Base-by-base conservation (phyloP, 129 eudicot genomes). In the Rutidosis leptorrhynchoides region DNA sequence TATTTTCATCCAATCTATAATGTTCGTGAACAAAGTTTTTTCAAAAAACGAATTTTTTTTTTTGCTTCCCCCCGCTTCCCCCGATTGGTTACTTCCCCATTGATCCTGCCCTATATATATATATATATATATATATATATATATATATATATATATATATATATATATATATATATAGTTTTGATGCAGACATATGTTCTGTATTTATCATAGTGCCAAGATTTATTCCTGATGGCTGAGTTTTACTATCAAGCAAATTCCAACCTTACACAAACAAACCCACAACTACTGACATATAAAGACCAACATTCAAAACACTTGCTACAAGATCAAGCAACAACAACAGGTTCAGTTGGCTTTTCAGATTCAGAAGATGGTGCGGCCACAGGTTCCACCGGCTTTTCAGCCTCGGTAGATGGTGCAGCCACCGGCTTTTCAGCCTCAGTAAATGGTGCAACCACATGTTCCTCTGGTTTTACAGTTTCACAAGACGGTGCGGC, bases 201-300 rank as follows among this genome's bases (percentile, higher is more conserved):
- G 3, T 66, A 2, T 74, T 74, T 74, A 74, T 67, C 59, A 17
- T 51, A 37, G 48, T 67, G 56, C 74, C 74, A 75, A 68, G 53
- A 75, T 60, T 75, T 75, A 75, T 68, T 60, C 24, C 64, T n/a
- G 61, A 51, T 59, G 46, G 80, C 80, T 68, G 51, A 51, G 60
- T 68, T 35, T 75, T 33, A 75, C 74, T 60, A 68, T 45, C 42
- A 52, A 55, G 66, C 48, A 74, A 58, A 58, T 27, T 26, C 19
- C 69, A 75, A 75, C 62, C 79, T 33, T 68, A 51, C 70, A 75
- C 56, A 75, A 33, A 33, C 74, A 67, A 48, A 12, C 46, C 53
- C 46, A 75, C 69, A 67, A 58, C 63, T 32, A 48, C 33, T 6
- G 5, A 58, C 79, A 59, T 58, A 65, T 46, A 7, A 24, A 67